phyloP scores from a whole-genome alignment of 1,139 yeast genomes.

The Suhomyces yuchorum region DNA sequence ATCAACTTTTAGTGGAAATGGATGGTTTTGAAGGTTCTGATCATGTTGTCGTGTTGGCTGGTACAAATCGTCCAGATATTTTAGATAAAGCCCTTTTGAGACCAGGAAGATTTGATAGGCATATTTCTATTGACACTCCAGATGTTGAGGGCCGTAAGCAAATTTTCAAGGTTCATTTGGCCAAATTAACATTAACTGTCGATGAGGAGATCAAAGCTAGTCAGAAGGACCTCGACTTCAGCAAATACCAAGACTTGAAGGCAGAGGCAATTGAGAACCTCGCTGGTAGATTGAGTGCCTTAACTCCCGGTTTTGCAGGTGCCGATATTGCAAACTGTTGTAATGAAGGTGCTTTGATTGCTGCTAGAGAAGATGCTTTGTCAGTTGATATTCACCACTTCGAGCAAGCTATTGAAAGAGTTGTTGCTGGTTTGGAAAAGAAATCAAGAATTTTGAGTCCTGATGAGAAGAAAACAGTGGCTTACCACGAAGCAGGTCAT shows the following conservation, averaged over 20 bases:
- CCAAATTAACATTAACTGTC: slow-evolving; percentile 58
- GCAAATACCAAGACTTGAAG: slow-evolving; percentile 52
- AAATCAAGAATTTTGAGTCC: slow-evolving; percentile 80
- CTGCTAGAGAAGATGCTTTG: slow-evolving; percentile 80
- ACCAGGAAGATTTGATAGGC: slow-evolving; percentile 97
- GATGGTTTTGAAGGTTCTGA: slow-evolving; percentile 91
- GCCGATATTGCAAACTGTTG: slow-evolving; percentile 98
- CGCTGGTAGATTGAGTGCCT: slow-evolving; percentile 86
- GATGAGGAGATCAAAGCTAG: slow-evolving; percentile 46
- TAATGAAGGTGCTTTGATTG: slow-evolving; percentile 95
- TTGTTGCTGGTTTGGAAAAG: slow-evolving; percentile 93
- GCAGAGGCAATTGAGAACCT: slow-evolving; percentile 58
- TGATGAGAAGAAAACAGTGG: slow-evolving; percentile 86
- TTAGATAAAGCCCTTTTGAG: slow-evolving; percentile 89
- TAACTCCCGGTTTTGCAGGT: slow-evolving; percentile 97
- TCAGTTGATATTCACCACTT: slow-evolving; percentile 75
- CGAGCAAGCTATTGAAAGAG: slow-evolving; percentile 95
- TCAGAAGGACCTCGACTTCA: slow-evolving; percentile 43
- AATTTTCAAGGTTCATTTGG: slow-evolving; percentile 82
- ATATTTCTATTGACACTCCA: slow-evolving; percentile 86
- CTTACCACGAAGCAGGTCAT: slow-evolving; percentile 98
- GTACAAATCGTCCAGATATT: slow-evolving; percentile 94
- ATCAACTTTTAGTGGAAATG: slow-evolving; percentile 95
- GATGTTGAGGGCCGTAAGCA: slow-evolving; percentile 93
- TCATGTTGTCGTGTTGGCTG: slow-evolving; percentile 95